phyloP scores from a whole-genome alignment of 495 filamentous ascomycete species.

The Penicillium tannophilum region DNA sequence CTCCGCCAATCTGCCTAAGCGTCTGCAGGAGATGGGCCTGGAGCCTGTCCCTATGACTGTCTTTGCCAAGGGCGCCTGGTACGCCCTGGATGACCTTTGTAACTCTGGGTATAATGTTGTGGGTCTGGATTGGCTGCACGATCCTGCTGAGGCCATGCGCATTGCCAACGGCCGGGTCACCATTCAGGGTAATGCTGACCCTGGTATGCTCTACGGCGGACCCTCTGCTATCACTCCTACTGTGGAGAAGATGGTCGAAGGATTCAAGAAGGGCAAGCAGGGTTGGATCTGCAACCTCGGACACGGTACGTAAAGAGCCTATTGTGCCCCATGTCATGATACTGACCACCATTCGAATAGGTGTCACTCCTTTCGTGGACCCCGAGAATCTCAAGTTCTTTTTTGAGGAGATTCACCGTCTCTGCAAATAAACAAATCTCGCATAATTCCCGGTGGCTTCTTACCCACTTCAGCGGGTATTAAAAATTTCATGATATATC shows the following conservation, averaged over 20 bases:
- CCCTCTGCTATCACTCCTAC: conserved; percentile 73
- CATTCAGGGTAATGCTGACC: conserved; percentile 94
- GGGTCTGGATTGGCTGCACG: conserved; percentile 92
- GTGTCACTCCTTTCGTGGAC: conserved; percentile 90
- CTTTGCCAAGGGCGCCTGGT: conserved; percentile 99
- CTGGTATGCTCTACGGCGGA: conserved; percentile 87
- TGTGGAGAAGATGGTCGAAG: conserved; percentile 81
- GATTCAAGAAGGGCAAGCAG: conserved; percentile 84
- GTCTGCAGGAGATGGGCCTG: conserved; percentile 69
- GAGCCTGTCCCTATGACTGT: conserved; percentile 95
- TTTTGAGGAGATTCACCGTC: conserved; percentile 87
- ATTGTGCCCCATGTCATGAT: conserved; percentile 6
- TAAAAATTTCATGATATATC: conserved; percentile 17
- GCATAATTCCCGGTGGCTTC: conserved; percentile 12
- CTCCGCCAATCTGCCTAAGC: conserved; percentile 69
- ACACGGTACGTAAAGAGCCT: conserved; percentile 64
- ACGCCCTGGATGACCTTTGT: conserved; percentile 85
- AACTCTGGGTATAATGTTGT: conserved; percentile 89
- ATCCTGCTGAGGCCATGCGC: conserved; percentile 78
- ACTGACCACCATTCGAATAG: conserved; percentile 41
- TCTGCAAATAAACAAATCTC: conserved; percentile 27
- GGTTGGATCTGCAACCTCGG: conserved; percentile 88
- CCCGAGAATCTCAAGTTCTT: conserved; percentile 91
- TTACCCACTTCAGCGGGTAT: conserved; percentile 14
- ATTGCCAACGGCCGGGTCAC: conserved; percentile 75